These are phyloP conservation scores for Globisporangium radiosum DNA, from an alignment of 352 stramenopile genomes.

Conservation along the genomic window DNA sequence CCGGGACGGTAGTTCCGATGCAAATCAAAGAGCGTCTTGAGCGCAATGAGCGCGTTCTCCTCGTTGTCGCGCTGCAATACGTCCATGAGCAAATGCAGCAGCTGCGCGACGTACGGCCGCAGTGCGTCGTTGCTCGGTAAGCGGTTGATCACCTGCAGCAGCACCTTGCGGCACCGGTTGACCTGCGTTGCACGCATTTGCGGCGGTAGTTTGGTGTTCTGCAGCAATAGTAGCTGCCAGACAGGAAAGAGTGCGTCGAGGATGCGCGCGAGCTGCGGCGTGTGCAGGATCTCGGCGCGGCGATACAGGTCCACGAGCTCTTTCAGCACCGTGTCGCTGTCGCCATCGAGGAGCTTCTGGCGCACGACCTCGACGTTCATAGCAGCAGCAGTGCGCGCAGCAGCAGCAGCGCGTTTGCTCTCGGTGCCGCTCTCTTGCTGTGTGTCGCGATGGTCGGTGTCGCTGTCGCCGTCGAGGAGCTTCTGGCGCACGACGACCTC, in stretches of 20 bases:
- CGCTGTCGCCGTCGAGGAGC: conserved; percentile 70
- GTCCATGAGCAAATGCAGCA: conserved; percentile 91
- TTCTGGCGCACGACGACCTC: conserved; percentile 76
- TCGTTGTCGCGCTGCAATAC: conserved; percentile 95
- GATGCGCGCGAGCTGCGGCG: conserved; percentile 86
- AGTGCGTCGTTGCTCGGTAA: conserved; percentile 93
- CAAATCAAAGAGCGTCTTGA: conserved; percentile 96
- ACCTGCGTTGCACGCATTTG: conserved; percentile 67
- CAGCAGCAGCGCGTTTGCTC: conserved; percentile 3
- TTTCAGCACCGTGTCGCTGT: conserved; percentile 66
- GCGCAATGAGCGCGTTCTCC: conserved; percentile 93
- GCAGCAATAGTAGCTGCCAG: conserved; percentile 85
- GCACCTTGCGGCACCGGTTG: conserved; percentile 88
- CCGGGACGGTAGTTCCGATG: conserved; percentile 93
- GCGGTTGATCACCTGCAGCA: conserved; percentile 93
- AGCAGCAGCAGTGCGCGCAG: conserved; percentile 7
- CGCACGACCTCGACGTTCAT: conserved; percentile 88
- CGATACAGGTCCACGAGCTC: conserved; percentile 84
- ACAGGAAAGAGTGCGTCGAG: conserved; percentile 89
- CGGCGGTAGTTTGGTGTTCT: conserved; percentile 65
- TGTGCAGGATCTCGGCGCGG: conserved; percentile 85
- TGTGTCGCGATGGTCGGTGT: conserved; percentile 12
- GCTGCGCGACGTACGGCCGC: conserved; percentile 89
- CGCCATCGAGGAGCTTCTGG: conserved; percentile 78
- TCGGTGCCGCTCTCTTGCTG: background rate